These are phyloP conservation scores for Tuber melanosporum DNA, from an alignment of 495 filamentous ascomycete genomes.

Conservation along the genomic window DNA sequence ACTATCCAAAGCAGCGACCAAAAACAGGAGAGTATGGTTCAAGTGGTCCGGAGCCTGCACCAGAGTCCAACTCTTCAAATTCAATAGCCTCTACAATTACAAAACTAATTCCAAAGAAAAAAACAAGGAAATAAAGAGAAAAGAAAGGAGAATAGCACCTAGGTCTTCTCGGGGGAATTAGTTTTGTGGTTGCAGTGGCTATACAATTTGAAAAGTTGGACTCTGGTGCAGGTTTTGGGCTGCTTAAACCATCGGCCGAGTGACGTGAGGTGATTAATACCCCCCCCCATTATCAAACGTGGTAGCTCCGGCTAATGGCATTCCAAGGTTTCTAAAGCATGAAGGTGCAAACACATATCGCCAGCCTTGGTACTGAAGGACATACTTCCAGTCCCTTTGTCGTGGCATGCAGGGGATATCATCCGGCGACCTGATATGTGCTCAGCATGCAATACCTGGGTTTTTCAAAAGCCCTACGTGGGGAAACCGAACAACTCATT, in stretches of 20 bases:
- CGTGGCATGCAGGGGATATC: background rate
- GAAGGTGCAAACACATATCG: background rate
- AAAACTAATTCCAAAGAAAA: no score
- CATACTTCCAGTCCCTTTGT: background rate
- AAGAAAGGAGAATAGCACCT: no score
- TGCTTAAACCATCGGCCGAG: background rate
- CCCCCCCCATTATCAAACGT: background rate
- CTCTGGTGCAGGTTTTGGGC: no score
- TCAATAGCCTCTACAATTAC: no score
- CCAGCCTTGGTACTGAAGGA: background rate
- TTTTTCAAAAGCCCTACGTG: background rate
- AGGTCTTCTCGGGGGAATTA: no score
- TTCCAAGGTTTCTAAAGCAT: background rate
- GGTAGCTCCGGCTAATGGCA: background rate
- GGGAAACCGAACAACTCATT: background rate
- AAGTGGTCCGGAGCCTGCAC: no score
- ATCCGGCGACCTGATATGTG: background rate
- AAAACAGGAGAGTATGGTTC: no score
- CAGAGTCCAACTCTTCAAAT: no score
- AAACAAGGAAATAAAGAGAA: no score
- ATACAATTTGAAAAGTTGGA: no score
- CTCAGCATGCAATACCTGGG: background rate
- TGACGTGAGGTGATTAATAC: background rate
- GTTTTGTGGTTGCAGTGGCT: no score
- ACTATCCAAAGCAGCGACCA: no score